Evolutionary conservation across 78 protist species (phyloP).

Genomic region (Pigoraptor vietnamica): DNA sequence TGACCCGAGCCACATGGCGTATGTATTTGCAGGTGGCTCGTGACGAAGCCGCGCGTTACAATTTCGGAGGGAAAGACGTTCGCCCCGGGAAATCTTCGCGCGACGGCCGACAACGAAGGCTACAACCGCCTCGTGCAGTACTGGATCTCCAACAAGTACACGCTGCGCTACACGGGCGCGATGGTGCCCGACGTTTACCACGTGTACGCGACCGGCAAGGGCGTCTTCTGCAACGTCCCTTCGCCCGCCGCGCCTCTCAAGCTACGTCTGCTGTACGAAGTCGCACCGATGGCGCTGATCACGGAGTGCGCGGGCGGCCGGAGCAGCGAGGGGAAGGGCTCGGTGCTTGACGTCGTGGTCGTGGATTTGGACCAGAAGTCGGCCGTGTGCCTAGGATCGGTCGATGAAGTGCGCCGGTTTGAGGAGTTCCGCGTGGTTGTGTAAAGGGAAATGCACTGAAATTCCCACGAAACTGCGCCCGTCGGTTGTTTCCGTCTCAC

Average conservation of each 20-base stretch:
- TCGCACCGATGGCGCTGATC: conserved; percentile 72
- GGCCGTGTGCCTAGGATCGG: background rate
- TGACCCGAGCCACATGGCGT: conserved; percentile 68
- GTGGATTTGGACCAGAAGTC: background rate
- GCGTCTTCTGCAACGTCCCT: conserved; percentile 82
- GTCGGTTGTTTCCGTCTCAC: no score
- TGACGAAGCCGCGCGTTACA: conserved; percentile 41
- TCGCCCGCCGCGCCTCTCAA: conserved; percentile 38
- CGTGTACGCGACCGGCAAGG: conserved; percentile 83
- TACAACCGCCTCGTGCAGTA: background rate
- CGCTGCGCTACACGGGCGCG: conserved; percentile 78
- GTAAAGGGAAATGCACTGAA: background rate
- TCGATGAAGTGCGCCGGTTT: conserved; percentile 3
- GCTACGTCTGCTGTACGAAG: conserved; percentile 63
- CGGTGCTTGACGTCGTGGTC: conserved; percentile 4
- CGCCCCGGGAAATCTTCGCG: conserved; percentile 25
- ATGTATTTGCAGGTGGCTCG: conserved; percentile 81
- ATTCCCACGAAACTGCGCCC: no score
- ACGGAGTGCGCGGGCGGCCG: conserved; percentile 64
- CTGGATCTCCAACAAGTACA: conserved; percentile 12
- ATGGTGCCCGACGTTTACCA: conserved; percentile 91
- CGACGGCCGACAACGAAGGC: background rate
- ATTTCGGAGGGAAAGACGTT: conserved; percentile 36
- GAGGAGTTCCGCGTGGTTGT: background rate
- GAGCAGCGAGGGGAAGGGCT: background rate